These are phyloP conservation scores for Monilinia laxa DNA, from an alignment of 2,329 filamentous ascomycete genomes.

Conservation along the genomic window DNA sequence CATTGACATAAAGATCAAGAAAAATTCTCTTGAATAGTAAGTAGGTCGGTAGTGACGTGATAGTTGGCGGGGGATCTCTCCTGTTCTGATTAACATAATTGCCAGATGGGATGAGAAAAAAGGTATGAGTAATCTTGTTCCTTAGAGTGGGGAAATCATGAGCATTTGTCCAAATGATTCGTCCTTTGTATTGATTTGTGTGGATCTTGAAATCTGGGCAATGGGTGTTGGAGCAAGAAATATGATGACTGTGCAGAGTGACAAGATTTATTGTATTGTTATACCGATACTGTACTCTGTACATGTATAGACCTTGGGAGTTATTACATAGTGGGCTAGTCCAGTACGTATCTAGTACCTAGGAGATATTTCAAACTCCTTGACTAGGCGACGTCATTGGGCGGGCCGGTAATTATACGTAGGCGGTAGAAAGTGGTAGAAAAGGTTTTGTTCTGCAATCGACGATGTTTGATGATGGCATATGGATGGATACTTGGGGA, in stretches of 20 bases:
- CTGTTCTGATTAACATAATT: no score
- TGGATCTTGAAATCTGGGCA: background rate
- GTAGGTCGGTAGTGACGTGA: background rate
- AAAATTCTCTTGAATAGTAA: background rate
- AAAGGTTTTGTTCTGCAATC: background rate
- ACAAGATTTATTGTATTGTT: no score
- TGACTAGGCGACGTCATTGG: conserved; percentile 13
- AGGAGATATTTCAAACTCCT: background rate
- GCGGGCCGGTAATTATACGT: background rate
- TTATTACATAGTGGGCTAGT: no score
- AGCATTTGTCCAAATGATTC: no score
- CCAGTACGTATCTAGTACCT: background rate
- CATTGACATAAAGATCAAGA: background rate
- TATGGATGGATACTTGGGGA: no score
- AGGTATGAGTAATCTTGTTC: background rate
- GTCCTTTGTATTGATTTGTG: background rate
- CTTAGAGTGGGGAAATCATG: background rate
- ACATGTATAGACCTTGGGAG: no score
- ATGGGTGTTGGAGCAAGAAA: no score
- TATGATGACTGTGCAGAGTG: no score
- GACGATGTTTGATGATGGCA: no score
- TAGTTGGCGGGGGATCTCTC: background rate
- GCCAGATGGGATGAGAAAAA: background rate
- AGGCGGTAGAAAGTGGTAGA: conserved; percentile 7
- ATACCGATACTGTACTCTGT: no score